A percentile compares a stretch with the other conserved stretches of the same genome.
phyloP scores from a whole-genome alignment of 345 rosid genomes.

The Brassica incana region DNA sequence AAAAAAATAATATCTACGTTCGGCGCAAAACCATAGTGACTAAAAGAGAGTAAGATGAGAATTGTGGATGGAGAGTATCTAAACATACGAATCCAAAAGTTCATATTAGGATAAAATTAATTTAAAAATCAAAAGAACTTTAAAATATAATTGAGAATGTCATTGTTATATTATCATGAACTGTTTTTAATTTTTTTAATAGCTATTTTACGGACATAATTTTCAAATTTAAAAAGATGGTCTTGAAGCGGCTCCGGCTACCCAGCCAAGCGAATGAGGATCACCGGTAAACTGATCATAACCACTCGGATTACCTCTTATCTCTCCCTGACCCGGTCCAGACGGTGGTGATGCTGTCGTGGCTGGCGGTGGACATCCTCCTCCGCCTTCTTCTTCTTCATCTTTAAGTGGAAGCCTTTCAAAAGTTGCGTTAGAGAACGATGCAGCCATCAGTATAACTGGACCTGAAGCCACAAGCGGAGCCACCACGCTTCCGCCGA shows the following conservation, averaged over 20 bases:
- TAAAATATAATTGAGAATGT: neutral
- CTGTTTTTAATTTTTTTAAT: neutral
- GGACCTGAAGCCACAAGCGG: conserved; percentile 69
- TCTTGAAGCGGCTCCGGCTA: conserved; percentile 49
- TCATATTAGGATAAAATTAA: neutral
- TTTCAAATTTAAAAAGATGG: conserved; percentile 50
- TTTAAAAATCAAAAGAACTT: neutral
- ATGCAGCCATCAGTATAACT: conserved; percentile 73
- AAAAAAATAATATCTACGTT: neutral
- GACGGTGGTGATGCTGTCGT: conserved; percentile 53
- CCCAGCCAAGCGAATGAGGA: conserved; percentile 59
- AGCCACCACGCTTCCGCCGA: conserved; percentile 69
- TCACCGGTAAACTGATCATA: conserved; percentile 60
- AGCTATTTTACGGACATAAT: conserved; percentile 20
- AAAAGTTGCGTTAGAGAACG: conserved; percentile 68
- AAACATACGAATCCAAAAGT: neutral
- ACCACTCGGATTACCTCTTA: conserved; percentile 47
- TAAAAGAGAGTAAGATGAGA: neutral
- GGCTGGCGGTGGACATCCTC: conserved; percentile 24
- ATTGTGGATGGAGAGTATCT: neutral
- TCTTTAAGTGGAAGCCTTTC: conserved; percentile 69
- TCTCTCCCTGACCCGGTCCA: conserved; percentile 37
- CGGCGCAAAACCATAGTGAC: neutral
- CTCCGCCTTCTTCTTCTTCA: conserved; percentile 39
- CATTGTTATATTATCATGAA: neutral